These are phyloP conservation scores for Schizochytrium sp. DNA, from an alignment of 108 stramenopile species.

Conservation along the genomic window DNA sequence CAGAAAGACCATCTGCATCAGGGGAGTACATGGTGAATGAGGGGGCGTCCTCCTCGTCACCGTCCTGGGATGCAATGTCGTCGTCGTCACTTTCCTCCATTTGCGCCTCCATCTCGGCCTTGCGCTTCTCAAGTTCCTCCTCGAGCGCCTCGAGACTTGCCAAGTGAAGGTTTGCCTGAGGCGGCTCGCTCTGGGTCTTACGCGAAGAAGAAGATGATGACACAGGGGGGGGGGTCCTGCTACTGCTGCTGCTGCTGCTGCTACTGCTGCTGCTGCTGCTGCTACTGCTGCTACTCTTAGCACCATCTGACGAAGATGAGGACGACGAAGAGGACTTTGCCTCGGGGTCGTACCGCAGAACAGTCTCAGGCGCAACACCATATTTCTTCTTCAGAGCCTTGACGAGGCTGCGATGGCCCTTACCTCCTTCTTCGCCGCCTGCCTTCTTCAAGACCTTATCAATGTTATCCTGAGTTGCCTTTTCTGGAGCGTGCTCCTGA, in stretches of 20 bases:
- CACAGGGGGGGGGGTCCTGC: background rate
- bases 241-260: slow-evolving; percentile 53
- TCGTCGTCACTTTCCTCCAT: slow-evolving; percentile 82
- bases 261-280: slow-evolving; percentile 60
- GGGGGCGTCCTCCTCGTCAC: slow-evolving; percentile 53
- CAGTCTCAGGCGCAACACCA: slow-evolving; percentile 75
- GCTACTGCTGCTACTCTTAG: slow-evolving; percentile 65
- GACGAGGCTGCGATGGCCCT: slow-evolving; percentile 80
- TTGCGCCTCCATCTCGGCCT: slow-evolving; percentile 77
- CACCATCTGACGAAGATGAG: too few relatives aligned
- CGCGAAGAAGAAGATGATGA: slow-evolving; percentile 11
- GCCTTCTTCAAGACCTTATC: slow-evolving; percentile 82
- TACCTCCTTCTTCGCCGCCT: slow-evolving; percentile 78
- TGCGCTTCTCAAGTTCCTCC: slow-evolving; percentile 84
- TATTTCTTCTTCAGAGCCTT: slow-evolving; percentile 89
- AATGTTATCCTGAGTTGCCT: slow-evolving; percentile 76
- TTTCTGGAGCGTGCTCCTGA: slow-evolving; percentile 79
- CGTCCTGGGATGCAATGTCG: slow-evolving; percentile 81
- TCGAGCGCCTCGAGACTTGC: slow-evolving; percentile 84
- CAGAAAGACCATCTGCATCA: slow-evolving; percentile 77
- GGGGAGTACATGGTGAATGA: slow-evolving; percentile 75
- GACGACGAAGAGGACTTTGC: background rate
- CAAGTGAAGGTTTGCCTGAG: slow-evolving; percentile 79
- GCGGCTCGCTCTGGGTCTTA: slow-evolving; percentile 62
- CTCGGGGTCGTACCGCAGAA: slow-evolving; percentile 72